These are phyloP conservation scores for Microcyclospora tardicrescens DNA, from an alignment of 2,329 filamentous ascomycete genomes.

Conservation along the genomic window DNA sequence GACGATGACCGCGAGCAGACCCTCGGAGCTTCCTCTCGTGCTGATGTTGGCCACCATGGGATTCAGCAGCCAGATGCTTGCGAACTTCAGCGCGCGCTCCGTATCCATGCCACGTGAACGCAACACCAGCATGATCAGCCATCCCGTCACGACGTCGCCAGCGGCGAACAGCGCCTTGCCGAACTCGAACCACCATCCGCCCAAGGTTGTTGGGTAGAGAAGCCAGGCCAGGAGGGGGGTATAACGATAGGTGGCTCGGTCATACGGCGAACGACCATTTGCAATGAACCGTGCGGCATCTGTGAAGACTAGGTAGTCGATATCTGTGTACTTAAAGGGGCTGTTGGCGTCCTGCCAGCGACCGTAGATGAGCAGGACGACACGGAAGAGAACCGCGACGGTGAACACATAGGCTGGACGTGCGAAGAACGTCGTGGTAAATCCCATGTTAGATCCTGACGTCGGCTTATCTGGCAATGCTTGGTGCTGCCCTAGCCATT, in stretches of 20 bases:
- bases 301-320: slow-evolving; percentile 97
- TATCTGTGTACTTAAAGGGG: slow-evolving; percentile 93
- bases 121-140: slow-evolving; percentile 52
- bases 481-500: no score
- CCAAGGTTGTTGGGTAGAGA: slow-evolving; percentile 63
- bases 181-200: slow-evolving; percentile 56
- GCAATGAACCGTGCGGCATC: slow-evolving; percentile 73
- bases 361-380: slow-evolving; percentile 69
- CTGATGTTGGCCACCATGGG: slow-evolving; percentile 98
- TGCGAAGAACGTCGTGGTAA: slow-evolving; percentile 7
- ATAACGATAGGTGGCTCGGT: slow-evolving; percentile 89
- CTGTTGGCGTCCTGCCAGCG: slow-evolving; percentile 86
- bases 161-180: slow-evolving; percentile 79
- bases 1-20: slow-evolving; percentile 72
- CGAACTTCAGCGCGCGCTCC: slow-evolving; percentile 55
- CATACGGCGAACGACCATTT: slow-evolving; percentile 62
- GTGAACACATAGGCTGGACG: slow-evolving; percentile 23
- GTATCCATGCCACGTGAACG: slow-evolving; percentile 30
- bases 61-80: slow-evolving; percentile 85
- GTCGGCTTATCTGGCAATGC: no score
- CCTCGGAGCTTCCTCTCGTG: slow-evolving; percentile 87
- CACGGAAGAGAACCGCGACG: slow-evolving; percentile 49
- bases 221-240: slow-evolving; percentile 90
- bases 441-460: background rate
- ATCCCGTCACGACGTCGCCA: slow-evolving; percentile 75